Evolutionary conservation across 2,329 filamentous ascomycete species (phyloP).

Genomic region (Paracoccidioides brasiliensis): DNA sequence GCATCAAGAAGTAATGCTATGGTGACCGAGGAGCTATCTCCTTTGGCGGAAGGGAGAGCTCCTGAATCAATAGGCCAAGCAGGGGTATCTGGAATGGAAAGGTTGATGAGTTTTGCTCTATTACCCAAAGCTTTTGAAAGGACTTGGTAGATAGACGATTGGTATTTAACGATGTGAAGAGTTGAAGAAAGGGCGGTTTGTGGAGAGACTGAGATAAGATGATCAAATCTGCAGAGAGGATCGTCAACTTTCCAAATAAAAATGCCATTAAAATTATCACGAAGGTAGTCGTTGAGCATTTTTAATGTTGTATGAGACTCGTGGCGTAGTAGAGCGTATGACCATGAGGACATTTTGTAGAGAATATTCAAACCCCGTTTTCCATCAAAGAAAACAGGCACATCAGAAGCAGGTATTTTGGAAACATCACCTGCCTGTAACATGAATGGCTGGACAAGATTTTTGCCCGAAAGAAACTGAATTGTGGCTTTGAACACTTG

Average conservation of each 20-base stretch:
- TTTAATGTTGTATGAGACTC: slow-evolving; percentile 63
- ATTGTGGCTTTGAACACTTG: slow-evolving; percentile 89
- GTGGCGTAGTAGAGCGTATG: slow-evolving; percentile 57
- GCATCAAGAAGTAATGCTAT: slow-evolving; percentile 63
- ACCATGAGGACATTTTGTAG: slow-evolving; percentile 84
- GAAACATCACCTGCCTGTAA: slow-evolving; percentile 23
- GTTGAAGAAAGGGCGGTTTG: slow-evolving; percentile 17
- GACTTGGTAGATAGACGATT: slow-evolving; percentile 43
- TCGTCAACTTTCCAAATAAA: slow-evolving; percentile 56
- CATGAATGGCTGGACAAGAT: slow-evolving; percentile 56
- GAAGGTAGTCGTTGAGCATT: slow-evolving; percentile 58
- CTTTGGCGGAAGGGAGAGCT: slow-evolving; percentile 18
- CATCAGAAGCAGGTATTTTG: slow-evolving; percentile 23
- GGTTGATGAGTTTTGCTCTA: slow-evolving; percentile 55
- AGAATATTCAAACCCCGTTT: slow-evolving; percentile 63
- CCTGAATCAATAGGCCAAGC: slow-evolving; percentile 39
- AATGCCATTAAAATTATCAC: slow-evolving; percentile 69
- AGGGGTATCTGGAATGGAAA: slow-evolving; percentile 32
- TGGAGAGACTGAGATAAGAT: slow-evolving; percentile 30
- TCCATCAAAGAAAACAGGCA: slow-evolving; percentile 69
- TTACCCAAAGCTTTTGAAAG: slow-evolving; percentile 62
- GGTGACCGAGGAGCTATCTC: slow-evolving; percentile 27
- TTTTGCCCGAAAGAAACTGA: slow-evolving; percentile 67
- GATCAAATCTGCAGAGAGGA: slow-evolving; percentile 42
- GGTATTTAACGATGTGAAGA: slow-evolving; percentile 15